Conservation (phyloP, 1,284 basidiomycete species). For the Ustilago loliicola region DNA sequence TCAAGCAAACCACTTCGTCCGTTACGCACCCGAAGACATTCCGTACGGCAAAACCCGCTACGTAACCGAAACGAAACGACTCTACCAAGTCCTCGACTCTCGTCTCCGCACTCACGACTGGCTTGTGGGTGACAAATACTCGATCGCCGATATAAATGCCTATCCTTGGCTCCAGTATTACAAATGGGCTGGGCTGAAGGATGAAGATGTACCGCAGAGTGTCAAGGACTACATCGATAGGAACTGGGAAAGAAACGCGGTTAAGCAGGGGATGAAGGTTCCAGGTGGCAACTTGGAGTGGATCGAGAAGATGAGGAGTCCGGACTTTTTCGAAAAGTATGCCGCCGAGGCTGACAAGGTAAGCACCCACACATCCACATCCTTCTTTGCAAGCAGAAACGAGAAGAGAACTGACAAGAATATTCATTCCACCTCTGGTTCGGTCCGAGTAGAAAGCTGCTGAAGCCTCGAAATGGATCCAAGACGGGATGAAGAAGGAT, state of each 20-base stretch:
- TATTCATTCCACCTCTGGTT: neutral
- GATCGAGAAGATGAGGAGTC: slow-evolving; percentile 42
- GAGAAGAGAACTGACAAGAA: neutral
- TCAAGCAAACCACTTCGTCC: slow-evolving; percentile 56
- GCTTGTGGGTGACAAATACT: slow-evolving; percentile 60
- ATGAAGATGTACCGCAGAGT: slow-evolving; percentile 37
- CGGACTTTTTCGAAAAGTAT: slow-evolving; percentile 26
- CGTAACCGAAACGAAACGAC: slow-evolving; percentile 47
- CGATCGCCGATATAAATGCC: slow-evolving; percentile 59
- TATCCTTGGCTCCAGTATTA: slow-evolving; percentile 57
- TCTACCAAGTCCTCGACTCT: slow-evolving; percentile 54
- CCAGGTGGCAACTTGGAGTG: slow-evolving; percentile 34
- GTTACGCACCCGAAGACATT: slow-evolving; percentile 55
- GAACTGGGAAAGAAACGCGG: slow-evolving; percentile 31
- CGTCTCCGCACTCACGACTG: slow-evolving; percentile 55
- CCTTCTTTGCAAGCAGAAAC: neutral
- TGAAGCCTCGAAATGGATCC: slow-evolving; percentile 37
- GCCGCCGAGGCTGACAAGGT: slow-evolving; percentile 27
- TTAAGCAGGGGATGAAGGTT: slow-evolving; percentile 43
- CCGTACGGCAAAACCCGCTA: slow-evolving; percentile 58
- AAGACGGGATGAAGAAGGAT: slow-evolving; percentile 54
- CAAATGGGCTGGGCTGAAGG: slow-evolving; percentile 42
- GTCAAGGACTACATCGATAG: slow-evolving; percentile 43
- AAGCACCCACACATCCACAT: neutral
- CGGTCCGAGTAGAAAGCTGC: slow-evolving; percentile 21